Percentiles rank a stretch among this genome's conserved stretches.
phyloP scores from a whole-genome alignment of 1,284 basidiomycete species.

The Ganoderma lucidum region DNA sequence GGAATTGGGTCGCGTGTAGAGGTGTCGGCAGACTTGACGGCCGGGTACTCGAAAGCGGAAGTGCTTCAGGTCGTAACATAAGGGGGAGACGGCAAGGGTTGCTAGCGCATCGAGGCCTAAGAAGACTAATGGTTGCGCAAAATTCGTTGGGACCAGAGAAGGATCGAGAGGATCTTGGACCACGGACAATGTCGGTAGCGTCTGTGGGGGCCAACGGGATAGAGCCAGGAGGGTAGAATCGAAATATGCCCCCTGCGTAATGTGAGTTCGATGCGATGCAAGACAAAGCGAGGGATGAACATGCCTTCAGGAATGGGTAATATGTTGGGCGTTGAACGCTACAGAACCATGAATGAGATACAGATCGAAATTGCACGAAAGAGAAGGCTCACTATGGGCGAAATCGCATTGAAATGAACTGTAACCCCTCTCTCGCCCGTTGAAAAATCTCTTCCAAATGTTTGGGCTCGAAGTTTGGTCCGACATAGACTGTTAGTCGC shows the following conservation, averaged over 20 bases:
- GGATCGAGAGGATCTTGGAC: conserved; percentile 68
- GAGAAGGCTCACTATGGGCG: conserved; percentile 65
- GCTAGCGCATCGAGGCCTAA: conserved; percentile 63
- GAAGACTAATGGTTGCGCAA: conserved; percentile 81
- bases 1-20: conserved; percentile 45
- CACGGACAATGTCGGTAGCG: conserved; percentile 61
- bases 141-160: conserved; percentile 46
- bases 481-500: conserved; percentile 61
- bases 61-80: conserved; percentile 49
- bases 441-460: conserved; percentile 67
- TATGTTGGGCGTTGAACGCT: conserved; percentile 75
- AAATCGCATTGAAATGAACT: conserved; percentile 63
- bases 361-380: background rate
- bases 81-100: conserved; percentile 54
- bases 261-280: conserved; percentile 6
- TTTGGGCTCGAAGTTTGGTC: conserved; percentile 70
- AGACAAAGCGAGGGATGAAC: conserved; percentile 14
- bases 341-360: conserved; percentile 1
- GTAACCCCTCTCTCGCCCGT: conserved; percentile 47
- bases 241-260: conserved; percentile 68
- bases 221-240: conserved; percentile 64
- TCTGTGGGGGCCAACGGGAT: conserved; percentile 60
- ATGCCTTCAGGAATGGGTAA: conserved; percentile 70
- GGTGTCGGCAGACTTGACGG: conserved; percentile 56
- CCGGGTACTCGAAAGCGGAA: conserved; percentile 68